Percentiles rank a stretch among this genome's conserved stretches.
phyloP scores from a whole-genome alignment of 371 early-diverging fungal species.

The Mucor plumbeus region DNA sequence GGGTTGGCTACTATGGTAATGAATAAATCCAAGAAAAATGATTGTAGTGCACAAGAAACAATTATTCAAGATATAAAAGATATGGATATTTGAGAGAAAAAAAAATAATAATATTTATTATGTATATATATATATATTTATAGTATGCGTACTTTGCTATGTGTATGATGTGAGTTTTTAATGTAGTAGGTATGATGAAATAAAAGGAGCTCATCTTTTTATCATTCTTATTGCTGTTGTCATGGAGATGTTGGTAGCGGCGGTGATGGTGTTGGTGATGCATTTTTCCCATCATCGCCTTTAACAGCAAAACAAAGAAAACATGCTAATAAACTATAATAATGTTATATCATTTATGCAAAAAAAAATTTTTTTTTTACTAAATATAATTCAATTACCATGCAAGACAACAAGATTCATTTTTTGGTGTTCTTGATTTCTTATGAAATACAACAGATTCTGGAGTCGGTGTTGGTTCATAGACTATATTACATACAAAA shows the following conservation, averaged over 20 bases:
- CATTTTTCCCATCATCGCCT: conserved; percentile 8
- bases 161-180: not conserved
- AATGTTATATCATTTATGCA: not conserved
- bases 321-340: conserved; percentile 18
- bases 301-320: conserved; percentile 21
- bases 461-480: conserved; percentile 20
- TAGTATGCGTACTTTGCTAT: not conserved
- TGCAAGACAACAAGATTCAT: conserved; percentile 20
- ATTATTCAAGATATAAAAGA: conserved; percentile 14
- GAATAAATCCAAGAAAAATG: conserved; percentile 13
- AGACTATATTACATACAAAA: conserved; percentile 10
- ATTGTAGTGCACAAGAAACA: conserved; percentile 5
- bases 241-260: not conserved
- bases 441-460: conserved; percentile 18
- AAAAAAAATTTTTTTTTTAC: not conserved
- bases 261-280: not conserved
- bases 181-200: not conserved
- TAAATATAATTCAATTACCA: conserved; percentile 6
- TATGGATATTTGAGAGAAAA: conserved; percentile 9
- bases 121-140: not conserved
- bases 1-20: conserved; percentile 6
- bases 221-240: not conserved
- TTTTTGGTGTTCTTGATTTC: conserved; percentile 5
- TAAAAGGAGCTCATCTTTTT: not conserved
- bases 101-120: not conserved